Evolutionary conservation across 129 eudicot genomes (phyloP).

Genomic region (Ambrosia artemisiifolia): DNA sequence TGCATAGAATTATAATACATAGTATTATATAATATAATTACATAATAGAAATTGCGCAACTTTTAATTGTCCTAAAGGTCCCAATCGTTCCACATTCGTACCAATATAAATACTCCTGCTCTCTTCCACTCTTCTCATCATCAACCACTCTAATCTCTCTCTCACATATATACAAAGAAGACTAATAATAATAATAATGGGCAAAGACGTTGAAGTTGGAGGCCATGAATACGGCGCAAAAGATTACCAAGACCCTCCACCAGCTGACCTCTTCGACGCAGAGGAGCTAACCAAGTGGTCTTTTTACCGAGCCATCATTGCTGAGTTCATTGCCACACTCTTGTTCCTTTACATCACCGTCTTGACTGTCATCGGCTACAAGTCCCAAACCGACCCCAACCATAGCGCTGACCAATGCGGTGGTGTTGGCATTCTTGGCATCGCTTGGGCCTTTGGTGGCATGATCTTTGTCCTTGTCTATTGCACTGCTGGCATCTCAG

Average conservation of each 20-base stretch:
- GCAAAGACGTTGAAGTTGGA: slow-evolving; percentile 48
- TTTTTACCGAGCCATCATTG: slow-evolving; percentile 48
- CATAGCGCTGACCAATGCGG: slow-evolving; percentile 45
- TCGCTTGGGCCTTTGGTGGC: slow-evolving; percentile 78
- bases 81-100: too few relatives aligned
- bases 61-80: too few relatives aligned
- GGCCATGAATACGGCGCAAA: slow-evolving; percentile 33
- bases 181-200: slow-evolving; percentile 16
- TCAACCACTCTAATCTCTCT: too few relatives aligned
- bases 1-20: too few relatives aligned
- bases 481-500: slow-evolving; percentile 74
- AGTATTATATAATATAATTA: too few relatives aligned
- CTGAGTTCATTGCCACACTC: slow-evolving; percentile 57
- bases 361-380: slow-evolving; percentile 63
- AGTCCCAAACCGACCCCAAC: slow-evolving; percentile 33
- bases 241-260: slow-evolving; percentile 70
- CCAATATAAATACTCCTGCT: too few relatives aligned
- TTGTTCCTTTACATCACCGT: slow-evolving; percentile 63
- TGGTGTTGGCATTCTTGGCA: slow-evolving; percentile 60
- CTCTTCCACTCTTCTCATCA: background rate
- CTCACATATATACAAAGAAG: too few relatives aligned
- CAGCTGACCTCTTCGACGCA: slow-evolving; percentile 37
- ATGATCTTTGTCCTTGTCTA: slow-evolving; percentile 40
- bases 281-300: slow-evolving; percentile 48
- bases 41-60: too few relatives aligned